Conservation (phyloP, 768 basidiomycete species). For the Kwoniella pini region DNA sequence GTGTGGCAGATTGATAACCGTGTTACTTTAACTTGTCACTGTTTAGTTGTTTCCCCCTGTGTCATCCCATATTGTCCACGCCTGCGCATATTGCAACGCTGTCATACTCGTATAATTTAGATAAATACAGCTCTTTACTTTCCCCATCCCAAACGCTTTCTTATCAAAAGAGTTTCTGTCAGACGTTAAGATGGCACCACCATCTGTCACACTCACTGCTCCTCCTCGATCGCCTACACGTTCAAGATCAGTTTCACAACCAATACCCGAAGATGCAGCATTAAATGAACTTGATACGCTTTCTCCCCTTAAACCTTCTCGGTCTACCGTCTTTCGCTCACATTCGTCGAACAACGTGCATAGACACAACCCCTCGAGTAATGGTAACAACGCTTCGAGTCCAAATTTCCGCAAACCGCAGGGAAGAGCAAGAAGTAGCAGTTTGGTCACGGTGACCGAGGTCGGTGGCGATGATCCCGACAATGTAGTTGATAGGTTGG, state of each 20-base stretch:
- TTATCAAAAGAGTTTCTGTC: not conserved
- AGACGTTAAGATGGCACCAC: conserved; percentile 24
- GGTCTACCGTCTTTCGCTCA: conserved; percentile 24
- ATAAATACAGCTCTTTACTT: not conserved
- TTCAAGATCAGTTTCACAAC: conserved; percentile 47
- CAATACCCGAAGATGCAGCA: conserved; percentile 38
- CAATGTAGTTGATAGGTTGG: conserved; percentile 52
- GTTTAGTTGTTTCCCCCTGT: no score
- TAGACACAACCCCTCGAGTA: not conserved
- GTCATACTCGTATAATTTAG: no score
- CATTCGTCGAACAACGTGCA: conserved; percentile 32
- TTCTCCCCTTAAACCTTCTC: conserved; percentile 24
- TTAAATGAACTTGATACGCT: conserved; percentile 8
- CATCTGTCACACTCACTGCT: conserved; percentile 36
- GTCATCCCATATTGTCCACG: no score
- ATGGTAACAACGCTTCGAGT: conserved; percentile 1
- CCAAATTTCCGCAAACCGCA: conserved; percentile 14
- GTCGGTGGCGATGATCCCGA: conserved; percentile 55
- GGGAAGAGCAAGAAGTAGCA: conserved; percentile 53
- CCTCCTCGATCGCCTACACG: conserved; percentile 39
- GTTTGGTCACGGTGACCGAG: conserved; percentile 55
- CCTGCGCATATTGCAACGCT: no score
- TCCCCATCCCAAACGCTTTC: not conserved
- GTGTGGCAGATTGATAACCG: no score
- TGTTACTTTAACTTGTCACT: no score